Percentiles rank a stretch among this genome's conserved stretches.
Evolutionary conservation across 2,329 filamentous ascomycete species (phyloP).

Genomic region (Phaeophleospora eucalypticola): DNA sequence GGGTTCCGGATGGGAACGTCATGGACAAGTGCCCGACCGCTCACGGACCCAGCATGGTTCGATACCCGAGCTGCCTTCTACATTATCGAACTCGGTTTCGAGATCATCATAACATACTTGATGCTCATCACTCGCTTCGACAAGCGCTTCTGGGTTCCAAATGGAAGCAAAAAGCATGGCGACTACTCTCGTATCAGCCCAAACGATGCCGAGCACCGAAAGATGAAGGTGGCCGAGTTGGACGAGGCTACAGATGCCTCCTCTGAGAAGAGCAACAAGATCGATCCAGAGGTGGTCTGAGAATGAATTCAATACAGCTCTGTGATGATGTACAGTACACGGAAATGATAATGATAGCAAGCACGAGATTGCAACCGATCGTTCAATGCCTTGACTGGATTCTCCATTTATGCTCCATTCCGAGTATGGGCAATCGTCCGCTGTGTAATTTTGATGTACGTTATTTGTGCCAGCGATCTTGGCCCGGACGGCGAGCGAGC

Average conservation of each 20-base stretch:
- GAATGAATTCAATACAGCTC: no score
- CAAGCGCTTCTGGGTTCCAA: slow-evolving; percentile 18
- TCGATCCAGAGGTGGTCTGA: no score
- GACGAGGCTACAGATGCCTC: not conserved
- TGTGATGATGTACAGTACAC: no score
- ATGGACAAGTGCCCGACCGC: slow-evolving; percentile 14
- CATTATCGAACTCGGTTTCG: slow-evolving; percentile 17
- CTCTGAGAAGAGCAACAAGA: not conserved
- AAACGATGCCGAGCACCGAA: not conserved
- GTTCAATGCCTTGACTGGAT: no score
- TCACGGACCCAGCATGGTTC: slow-evolving; percentile 16
- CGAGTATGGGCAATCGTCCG: no score
- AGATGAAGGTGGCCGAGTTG: not conserved
- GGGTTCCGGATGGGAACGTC: slow-evolving; percentile 14
- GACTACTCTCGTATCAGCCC: slow-evolving; percentile 3
- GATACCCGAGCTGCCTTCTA: slow-evolving; percentile 16
- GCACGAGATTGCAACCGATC: no score
- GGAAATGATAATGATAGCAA: no score
- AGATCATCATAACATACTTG: slow-evolving; percentile 19
- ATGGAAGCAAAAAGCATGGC: slow-evolving; percentile 9
- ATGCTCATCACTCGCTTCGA: slow-evolving; percentile 17
- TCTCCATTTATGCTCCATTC: no score
- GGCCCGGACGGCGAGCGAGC: no score
- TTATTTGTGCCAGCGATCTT: no score
- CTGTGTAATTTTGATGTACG: no score